Conservation (phyloP, 805 yeast genomes). For the Starmerella stigmatis region DNA sequence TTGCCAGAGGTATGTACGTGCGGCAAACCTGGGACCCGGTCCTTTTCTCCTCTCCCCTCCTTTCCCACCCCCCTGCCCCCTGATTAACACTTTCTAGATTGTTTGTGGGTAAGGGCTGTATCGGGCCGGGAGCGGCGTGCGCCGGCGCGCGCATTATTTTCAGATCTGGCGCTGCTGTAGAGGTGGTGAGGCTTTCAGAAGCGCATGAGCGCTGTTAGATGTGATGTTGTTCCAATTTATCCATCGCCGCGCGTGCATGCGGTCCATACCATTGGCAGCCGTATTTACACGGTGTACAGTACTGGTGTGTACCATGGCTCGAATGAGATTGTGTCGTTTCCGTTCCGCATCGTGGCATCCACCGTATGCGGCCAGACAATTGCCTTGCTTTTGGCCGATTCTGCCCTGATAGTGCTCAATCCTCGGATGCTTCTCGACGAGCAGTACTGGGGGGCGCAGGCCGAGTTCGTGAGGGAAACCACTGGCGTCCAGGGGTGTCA, state of each 20-base stretch:
- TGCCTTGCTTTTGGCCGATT: neutral
- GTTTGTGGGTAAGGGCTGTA: too few species aligned
- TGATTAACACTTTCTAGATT: too few species aligned
- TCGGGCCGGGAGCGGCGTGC: too few species aligned
- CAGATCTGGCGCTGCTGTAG: too few species aligned
- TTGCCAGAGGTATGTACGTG: too few species aligned
- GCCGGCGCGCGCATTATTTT: too few species aligned
- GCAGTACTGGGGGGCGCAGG: slow-evolving; percentile 1
- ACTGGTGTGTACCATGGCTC: neutral
- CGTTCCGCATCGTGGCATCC: neutral
- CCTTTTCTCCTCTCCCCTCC: too few species aligned
- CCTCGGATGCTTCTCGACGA: neutral
- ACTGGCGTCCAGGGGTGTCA: neutral
- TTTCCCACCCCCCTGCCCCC: too few species aligned
- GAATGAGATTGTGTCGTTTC: neutral
- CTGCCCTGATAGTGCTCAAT: neutral
- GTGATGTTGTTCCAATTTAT: neutral
- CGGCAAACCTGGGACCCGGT: too few species aligned
- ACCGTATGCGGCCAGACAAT: neutral
- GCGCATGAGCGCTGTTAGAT: neutral
- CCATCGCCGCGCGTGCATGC: neutral
- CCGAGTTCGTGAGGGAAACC: neutral
- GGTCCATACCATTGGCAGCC: neutral
- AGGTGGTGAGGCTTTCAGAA: neutral
- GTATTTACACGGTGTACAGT: neutral